These are phyloP conservation scores for Yarrowia hollandica DNA, from an alignment of 805 yeast species.

Conservation along the genomic window DNA sequence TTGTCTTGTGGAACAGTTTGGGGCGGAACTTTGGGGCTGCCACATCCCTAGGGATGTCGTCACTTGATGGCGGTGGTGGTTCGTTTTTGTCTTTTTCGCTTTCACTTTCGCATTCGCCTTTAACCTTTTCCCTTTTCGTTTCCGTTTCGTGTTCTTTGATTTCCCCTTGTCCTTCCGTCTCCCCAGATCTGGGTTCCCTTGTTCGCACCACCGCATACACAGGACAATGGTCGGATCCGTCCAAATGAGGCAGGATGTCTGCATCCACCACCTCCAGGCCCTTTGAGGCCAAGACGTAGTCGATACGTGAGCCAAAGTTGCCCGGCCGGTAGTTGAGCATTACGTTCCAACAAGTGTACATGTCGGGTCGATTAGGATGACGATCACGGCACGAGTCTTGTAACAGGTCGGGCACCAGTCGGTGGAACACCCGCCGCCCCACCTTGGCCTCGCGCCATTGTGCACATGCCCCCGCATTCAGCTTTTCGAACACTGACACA, in stretches of 20 bases:
- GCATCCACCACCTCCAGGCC: slow-evolving; percentile 46
- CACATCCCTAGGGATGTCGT: too few species aligned
- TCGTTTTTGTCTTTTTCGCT: slow-evolving; percentile 31
- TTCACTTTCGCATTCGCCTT: too few species aligned
- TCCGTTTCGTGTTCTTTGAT: too few species aligned
- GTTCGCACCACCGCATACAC: slow-evolving; percentile 64
- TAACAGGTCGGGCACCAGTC: slow-evolving; percentile 29
- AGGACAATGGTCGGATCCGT: slow-evolving; percentile 97
- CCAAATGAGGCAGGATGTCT: slow-evolving; percentile 64
- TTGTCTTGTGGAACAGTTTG: not conserved
- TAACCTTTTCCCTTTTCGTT: too few species aligned
- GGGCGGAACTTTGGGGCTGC: slow-evolving; percentile 10
- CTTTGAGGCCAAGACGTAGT: slow-evolving; percentile 60
- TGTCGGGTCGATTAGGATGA: slow-evolving; percentile 57
- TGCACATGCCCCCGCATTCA: slow-evolving; percentile 41
- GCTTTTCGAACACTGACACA: slow-evolving; percentile 42
- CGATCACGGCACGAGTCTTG: slow-evolving; percentile 42
- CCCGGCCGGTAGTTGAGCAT: slow-evolving; percentile 70
- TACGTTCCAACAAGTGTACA: slow-evolving; percentile 94
- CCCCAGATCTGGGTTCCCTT: slow-evolving; percentile 36
- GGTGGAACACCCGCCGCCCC: slow-evolving; percentile 50
- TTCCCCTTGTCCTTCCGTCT: too few species aligned
- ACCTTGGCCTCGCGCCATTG: slow-evolving; percentile 47
- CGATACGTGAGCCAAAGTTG: slow-evolving; percentile 87
- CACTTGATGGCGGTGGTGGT: too few species aligned